phyloP scores from a whole-genome alignment of 2,329 filamentous ascomycete genomes.

The Neobulgaria alba region DNA sequence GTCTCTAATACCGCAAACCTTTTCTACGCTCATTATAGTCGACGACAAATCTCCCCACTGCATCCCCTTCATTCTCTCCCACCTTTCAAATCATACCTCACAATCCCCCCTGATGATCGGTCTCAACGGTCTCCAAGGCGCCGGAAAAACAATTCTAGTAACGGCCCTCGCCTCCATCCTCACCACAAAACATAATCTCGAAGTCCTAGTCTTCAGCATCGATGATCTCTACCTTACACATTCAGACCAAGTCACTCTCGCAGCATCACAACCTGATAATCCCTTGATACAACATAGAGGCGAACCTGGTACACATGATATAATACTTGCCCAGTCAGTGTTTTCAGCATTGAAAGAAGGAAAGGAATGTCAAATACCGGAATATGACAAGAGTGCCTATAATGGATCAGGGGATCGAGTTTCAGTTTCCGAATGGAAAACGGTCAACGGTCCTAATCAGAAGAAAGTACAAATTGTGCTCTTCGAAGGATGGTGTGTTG shows the following conservation, averaged over 20 bases:
- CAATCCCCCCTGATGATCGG: conserved; percentile 35
- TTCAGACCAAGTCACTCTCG: conserved; percentile 42
- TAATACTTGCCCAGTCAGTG: conserved; percentile 43
- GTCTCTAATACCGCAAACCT: neutral
- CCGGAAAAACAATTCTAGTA: conserved; percentile 86
- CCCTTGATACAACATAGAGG: conserved; percentile 57
- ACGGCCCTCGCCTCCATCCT: conserved; percentile 51
- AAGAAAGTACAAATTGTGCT: conserved; percentile 42
- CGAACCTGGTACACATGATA: conserved; percentile 54
- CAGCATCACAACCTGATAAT: conserved; percentile 43
- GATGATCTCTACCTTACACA: conserved; percentile 65
- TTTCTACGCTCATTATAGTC: conserved; percentile 37
- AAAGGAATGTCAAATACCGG: conserved; percentile 44
- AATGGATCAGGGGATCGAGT: conserved; percentile 55
- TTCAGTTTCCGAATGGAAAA: conserved; percentile 41
- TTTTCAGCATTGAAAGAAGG: conserved; percentile 43
- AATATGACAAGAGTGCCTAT: conserved; percentile 59
- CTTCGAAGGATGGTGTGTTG: conserved; percentile 67
- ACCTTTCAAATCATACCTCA: conserved; percentile 42
- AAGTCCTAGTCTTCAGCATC: conserved; percentile 51
- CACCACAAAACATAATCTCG: conserved; percentile 38
- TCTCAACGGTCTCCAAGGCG: conserved; percentile 84
- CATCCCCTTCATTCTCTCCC: conserved; percentile 65
- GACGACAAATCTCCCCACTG: conserved; percentile 75
- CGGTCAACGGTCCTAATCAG: conserved; percentile 29